phyloP scores from a whole-genome alignment of 768 basidiomycete genomes.

The Clitopilus passeckerianus region DNA sequence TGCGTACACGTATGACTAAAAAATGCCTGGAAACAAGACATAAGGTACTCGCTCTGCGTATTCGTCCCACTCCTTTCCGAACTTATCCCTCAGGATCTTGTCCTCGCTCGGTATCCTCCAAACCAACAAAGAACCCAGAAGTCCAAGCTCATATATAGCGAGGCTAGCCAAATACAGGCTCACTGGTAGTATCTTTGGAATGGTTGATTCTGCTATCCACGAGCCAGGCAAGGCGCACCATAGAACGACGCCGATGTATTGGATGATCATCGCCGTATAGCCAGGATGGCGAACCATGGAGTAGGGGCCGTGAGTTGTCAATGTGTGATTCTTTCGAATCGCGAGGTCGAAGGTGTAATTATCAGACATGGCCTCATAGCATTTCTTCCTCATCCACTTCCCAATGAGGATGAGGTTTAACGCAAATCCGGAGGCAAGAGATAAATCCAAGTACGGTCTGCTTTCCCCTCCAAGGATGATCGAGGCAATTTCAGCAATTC shows the following conservation, averaged over 20 bases:
- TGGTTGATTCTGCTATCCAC: conserved; percentile 10
- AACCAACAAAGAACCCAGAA: background rate
- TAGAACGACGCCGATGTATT: conserved; percentile 7
- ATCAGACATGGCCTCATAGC: conserved; percentile 17
- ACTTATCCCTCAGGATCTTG: conserved; percentile 5
- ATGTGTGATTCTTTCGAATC: conserved; percentile 16
- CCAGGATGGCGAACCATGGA: conserved; percentile 20
- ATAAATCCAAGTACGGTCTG: background rate
- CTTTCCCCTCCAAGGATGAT: background rate
- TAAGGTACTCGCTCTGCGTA: conserved; percentile 11
- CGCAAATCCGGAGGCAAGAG: background rate
- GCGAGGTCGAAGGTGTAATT: conserved; percentile 23
- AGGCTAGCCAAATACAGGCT: background rate
- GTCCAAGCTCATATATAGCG: background rate
- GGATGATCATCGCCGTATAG: conserved; percentile 16
- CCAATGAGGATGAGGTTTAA: background rate
- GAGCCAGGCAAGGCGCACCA: conserved; percentile 5
- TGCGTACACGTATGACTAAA: background rate
- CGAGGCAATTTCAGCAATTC: background rate
- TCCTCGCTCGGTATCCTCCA: conserved; percentile 9
- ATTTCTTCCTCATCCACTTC: conserved; percentile 3
- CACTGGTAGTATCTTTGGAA: background rate
- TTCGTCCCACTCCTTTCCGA: conserved; percentile 12
- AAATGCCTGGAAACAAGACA: conserved; percentile 5
- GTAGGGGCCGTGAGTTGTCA: conserved; percentile 23